Base-by-base conservation (phyloP, 441 rosid species). In the Eutrema salsugineum region DNA sequence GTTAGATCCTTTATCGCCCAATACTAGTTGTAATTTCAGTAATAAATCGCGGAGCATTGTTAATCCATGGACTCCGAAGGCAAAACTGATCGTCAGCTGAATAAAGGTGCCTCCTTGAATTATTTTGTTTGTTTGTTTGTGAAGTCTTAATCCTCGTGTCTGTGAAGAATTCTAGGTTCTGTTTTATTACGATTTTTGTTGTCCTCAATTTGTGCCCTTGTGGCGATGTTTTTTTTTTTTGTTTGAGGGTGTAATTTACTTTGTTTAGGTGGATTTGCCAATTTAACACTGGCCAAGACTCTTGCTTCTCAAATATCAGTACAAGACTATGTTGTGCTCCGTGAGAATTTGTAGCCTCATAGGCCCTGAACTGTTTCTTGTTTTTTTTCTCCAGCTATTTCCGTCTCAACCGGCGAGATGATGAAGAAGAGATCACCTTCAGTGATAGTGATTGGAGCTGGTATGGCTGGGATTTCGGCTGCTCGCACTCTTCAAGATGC, bases 401-500 rank as follows among this genome's bases (percentile, higher is more conserved):
- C 89, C 67, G 81, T 61, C 63, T 82, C 95, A 9, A 76, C 76
- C 63, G 71, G 28, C 14, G 90, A 79, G 70, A 78, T 70, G 72
- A 80, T 76, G 76, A 83, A 83, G 77, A 75, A 80, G 30, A 76
- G 85, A 50, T 76, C 90, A 39, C 94, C 93, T 20, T 88, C 98
- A 43, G 97, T 86, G 24, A 87, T 95, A 30, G 96, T 95, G 39
- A 87, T 92, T 30, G 98, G 99, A 46, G 91, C 81, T 69, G 99
- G 99, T 46, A 82, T 92, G 75, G 87, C 99, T 33, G 98, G 99
- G 66, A 71, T 95, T 60, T 80, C 98, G 5, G 99, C 98, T 72
- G 99, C 98, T 47, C 94, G 91, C 16, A 80, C 96, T 32, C 97
- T 92, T 62, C 88, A 84, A 46, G 96, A 95, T 66, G 99, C 97